Percentiles rank a stretch among this genome's conserved stretches.
phyloP scores from a whole-genome alignment of 495 filamentous ascomycete genomes.

The Venustampulla echinocandica region DNA sequence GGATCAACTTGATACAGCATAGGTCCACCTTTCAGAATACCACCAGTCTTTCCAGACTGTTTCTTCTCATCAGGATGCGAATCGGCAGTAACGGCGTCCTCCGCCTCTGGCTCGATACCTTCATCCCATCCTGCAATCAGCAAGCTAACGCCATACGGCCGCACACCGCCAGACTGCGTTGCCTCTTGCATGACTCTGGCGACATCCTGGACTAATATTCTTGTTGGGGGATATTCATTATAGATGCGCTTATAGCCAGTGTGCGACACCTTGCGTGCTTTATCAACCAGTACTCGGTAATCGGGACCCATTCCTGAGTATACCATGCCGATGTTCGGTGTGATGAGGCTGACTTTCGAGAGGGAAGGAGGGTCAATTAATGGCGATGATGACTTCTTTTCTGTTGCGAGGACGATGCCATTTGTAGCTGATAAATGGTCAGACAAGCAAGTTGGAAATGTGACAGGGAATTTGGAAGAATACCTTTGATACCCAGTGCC shows the following conservation, averaged over 20 bases:
- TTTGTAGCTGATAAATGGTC: slow-evolving; percentile 64
- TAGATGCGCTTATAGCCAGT: slow-evolving; percentile 99
- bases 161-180: slow-evolving; percentile 93
- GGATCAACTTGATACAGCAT: slow-evolving; percentile 98
- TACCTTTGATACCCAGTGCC: slow-evolving; percentile 96
- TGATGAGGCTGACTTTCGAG: slow-evolving; percentile 96
- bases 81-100: slow-evolving; percentile 30
- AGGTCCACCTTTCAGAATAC: slow-evolving; percentile 89
- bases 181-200: slow-evolving; percentile 98
- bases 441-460: slow-evolving; percentile 11
- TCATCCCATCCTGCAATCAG: slow-evolving; percentile 98
- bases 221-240: slow-evolving; percentile 98
- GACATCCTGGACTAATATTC: slow-evolving; percentile 98
- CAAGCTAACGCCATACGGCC: slow-evolving; percentile 94
- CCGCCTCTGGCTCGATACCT: slow-evolving; percentile 73
- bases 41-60: slow-evolving; percentile 73
- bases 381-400: slow-evolving; percentile 97
- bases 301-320: slow-evolving; percentile 99
- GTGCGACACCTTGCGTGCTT: slow-evolving; percentile 96
- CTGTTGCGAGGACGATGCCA: slow-evolving; percentile 96
- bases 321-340: slow-evolving; percentile 99
- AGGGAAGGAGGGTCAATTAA: slow-evolving; percentile 89
- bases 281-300: slow-evolving; percentile 95
- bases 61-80: slow-evolving; percentile 61
- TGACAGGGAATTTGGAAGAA: slow-evolving; percentile 6